These are phyloP conservation scores for Caloboletus inedulis DNA, from an alignment of 1,284 basidiomycete species.

Conservation along the genomic window DNA sequence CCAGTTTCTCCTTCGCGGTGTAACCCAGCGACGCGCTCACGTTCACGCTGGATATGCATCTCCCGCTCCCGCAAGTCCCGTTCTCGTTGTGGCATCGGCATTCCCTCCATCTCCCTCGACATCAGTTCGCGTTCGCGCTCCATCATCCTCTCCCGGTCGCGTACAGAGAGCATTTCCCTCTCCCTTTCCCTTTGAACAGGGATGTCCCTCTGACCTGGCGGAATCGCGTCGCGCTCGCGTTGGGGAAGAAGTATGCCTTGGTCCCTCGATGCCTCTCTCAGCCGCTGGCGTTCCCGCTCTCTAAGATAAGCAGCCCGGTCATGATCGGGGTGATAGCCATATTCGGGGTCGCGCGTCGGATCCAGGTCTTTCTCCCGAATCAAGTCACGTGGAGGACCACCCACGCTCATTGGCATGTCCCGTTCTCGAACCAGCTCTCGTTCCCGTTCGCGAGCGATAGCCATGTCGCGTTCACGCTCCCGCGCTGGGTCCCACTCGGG, in stretches of 20 bases:
- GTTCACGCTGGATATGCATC: constrained; percentile 28
- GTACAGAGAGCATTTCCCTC: constrained; percentile 18
- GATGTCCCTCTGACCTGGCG: constrained; percentile 24
- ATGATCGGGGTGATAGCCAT: constrained; percentile 23
- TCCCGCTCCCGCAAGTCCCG: constrained; percentile 28
- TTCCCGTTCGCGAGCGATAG: constrained; percentile 22
- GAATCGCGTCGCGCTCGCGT: constrained; percentile 27
- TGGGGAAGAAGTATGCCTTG: constrained; percentile 19
- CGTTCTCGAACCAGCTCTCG: constrained; percentile 25
- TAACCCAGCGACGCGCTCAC: constrained; percentile 23
- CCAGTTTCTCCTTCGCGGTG: constrained; percentile 33
- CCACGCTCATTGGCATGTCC: constrained; percentile 16
- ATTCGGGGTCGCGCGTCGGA: constrained; percentile 22
- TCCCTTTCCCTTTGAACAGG: constrained; percentile 23
- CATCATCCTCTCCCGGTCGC: constrained; percentile 25
- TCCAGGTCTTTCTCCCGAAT: constrained; percentile 29
- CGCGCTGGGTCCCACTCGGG: constrained; percentile 29
- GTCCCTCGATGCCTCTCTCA: constrained; percentile 22
- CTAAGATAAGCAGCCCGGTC: constrained; percentile 25
- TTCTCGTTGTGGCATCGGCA: constrained; percentile 20
- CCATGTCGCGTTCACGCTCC: constrained; percentile 22
- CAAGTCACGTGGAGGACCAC: constrained; percentile 25
- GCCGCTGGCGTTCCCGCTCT: constrained; percentile 28
- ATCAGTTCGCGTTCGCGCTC: constrained; percentile 24
- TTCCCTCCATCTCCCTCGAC: constrained; percentile 23